Conservation (phyloP, 352 stramenopile species). For the Phytophthora pistaciae region DNA sequence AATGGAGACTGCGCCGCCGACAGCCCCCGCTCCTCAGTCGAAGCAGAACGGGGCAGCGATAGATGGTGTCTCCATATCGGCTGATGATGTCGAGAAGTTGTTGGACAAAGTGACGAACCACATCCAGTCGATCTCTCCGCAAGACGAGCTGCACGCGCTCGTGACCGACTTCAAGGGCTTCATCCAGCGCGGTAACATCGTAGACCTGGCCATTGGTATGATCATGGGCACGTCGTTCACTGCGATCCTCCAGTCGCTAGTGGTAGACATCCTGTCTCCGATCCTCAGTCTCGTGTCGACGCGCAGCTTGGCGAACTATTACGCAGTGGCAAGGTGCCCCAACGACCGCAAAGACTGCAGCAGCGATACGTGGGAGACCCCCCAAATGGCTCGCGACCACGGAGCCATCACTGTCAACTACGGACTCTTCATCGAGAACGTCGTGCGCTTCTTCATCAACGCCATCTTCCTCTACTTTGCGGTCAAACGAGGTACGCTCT, state of each 20-base stretch:
- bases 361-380: slow-evolving; percentile 59
- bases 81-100: slow-evolving; percentile 16
- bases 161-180: slow-evolving; percentile 64
- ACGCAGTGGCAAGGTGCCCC: slow-evolving; percentile 54
- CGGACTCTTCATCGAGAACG: slow-evolving; percentile 65
- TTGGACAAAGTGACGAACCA: slow-evolving; percentile 9
- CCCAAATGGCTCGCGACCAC: slow-evolving; percentile 49
- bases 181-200: slow-evolving; percentile 69
- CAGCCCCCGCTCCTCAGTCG: background rate
- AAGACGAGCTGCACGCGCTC: slow-evolving; percentile 12
- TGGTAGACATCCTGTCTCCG: slow-evolving; percentile 65
- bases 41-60: background rate
- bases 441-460: slow-evolving; percentile 74
- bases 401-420: slow-evolving; percentile 71
- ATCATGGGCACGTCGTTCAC: slow-evolving; percentile 71
- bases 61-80: background rate
- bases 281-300: slow-evolving; percentile 71
- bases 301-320: slow-evolving; percentile 67
- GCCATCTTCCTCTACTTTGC: slow-evolving; percentile 70
- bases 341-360: slow-evolving; percentile 35
- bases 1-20: background rate
- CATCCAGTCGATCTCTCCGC: slow-evolving; percentile 9
- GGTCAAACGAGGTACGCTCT: slow-evolving; percentile 60
- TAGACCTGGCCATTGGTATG: slow-evolving; percentile 65
- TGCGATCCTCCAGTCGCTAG: slow-evolving; percentile 71